Conservation (phyloP, 805 yeast species). For the Saccharomyces kudriavzevii region DNA sequence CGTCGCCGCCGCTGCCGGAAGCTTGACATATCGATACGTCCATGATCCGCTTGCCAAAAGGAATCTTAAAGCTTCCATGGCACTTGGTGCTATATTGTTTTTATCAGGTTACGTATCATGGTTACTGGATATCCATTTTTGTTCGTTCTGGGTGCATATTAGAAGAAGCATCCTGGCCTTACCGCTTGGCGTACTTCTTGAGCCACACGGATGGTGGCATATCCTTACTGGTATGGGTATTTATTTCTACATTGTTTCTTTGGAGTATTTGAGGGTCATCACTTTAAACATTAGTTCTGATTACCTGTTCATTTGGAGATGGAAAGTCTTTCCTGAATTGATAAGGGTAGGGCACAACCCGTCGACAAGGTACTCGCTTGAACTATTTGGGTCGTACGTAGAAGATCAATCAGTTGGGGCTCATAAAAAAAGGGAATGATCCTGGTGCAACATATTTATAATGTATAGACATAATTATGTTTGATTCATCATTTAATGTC, state of each 20-base stretch:
- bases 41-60: conserved; percentile 40
- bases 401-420: not conserved
- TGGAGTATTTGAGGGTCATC: conserved; percentile 59
- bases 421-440: conserved; percentile 3
- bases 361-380: conserved; percentile 21
- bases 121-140: conserved; percentile 82
- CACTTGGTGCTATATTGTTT: conserved; percentile 54
- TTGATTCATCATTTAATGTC: not conserved
- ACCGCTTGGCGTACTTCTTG: conserved; percentile 78
- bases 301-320: conserved; percentile 47
- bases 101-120: conserved; percentile 71
- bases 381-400: conserved; percentile 7
- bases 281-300: conserved; percentile 33
- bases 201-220: conserved; percentile 98
- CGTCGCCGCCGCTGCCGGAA: conserved; percentile 54
- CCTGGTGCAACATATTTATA: not conserved
- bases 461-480: not conserved
- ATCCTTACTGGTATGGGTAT: conserved; percentile 78
- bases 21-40: conserved; percentile 48
- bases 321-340: conserved; percentile 48
- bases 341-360: conserved; percentile 4
- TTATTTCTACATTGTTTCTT: conserved; percentile 71
- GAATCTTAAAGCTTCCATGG: conserved; percentile 49
- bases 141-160: conserved; percentile 46
- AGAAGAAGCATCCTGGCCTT: conserved; percentile 60